These are phyloP conservation scores for Barnettozyma populi DNA, from an alignment of 805 yeast genomes.

Conservation along the genomic window DNA sequence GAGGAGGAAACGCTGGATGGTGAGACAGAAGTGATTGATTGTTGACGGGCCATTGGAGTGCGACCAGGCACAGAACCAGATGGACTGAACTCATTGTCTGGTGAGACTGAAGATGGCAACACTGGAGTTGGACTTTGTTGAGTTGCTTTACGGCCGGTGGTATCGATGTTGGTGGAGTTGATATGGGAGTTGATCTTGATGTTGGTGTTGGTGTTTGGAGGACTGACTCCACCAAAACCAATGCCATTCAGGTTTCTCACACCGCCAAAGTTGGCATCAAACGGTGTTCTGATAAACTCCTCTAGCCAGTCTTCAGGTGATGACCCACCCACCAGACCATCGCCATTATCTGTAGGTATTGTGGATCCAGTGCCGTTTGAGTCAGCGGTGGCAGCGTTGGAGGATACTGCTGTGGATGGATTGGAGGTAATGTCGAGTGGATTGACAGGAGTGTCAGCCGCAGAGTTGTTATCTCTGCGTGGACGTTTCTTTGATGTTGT, in stretches of 20 bases:
- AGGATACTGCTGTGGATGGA: background rate
- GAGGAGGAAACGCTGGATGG: slow-evolving; percentile 4
- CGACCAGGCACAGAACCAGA: background rate
- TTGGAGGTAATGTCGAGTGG: slow-evolving; percentile 18
- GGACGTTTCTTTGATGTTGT: background rate
- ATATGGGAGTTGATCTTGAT: background rate
- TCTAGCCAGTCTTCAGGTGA: slow-evolving; percentile 56
- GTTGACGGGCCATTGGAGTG: background rate
- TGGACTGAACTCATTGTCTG: slow-evolving; percentile 1
- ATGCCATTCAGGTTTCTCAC: slow-evolving; percentile 43
- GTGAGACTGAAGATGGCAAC: slow-evolving; percentile 1
- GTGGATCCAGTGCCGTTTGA: background rate
- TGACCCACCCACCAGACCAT: slow-evolving; percentile 18
- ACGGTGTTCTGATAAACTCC: slow-evolving; percentile 64
- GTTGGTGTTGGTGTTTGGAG: slow-evolving; percentile 1
- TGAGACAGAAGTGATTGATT: background rate
- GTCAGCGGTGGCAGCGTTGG: background rate
- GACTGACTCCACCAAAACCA: slow-evolving; percentile 38
- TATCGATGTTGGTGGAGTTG: slow-evolving; percentile 3
- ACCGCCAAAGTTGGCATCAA: slow-evolving; percentile 47
- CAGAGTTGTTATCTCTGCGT: background rate
- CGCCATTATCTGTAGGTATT: slow-evolving; percentile 12
- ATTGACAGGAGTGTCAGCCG: slow-evolving; percentile 19
- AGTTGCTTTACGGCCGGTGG: slow-evolving; percentile 10
- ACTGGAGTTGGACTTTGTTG: slow-evolving; percentile 2